Percentiles rank a stretch among this genome's conserved stretches.
phyloP scores from a whole-genome alignment of 2,329 filamentous ascomycete genomes.

The Ophiocordyceps camponoti-rufipedis region DNA sequence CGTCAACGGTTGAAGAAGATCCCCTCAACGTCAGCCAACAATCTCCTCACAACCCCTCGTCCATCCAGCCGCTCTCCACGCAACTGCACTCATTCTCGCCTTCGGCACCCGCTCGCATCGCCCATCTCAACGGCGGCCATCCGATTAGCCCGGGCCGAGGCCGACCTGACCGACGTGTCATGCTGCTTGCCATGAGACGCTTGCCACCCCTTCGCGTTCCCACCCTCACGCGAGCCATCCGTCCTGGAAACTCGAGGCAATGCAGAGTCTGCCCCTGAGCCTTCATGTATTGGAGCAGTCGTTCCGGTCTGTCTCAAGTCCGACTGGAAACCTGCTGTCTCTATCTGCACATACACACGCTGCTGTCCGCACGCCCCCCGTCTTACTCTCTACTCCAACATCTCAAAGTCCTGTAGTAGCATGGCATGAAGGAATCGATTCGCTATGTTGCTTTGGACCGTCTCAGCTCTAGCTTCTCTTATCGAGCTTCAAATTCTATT shows the following conservation, averaged over 20 bases:
- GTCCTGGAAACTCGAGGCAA: not conserved
- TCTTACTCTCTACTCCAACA: not conserved
- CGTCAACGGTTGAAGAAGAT: too few relatives aligned
- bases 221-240: not conserved
- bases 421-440: not conserved
- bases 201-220: not conserved
- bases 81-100: too few relatives aligned
- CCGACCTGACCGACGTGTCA: not conserved
- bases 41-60: too few relatives aligned
- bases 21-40: too few relatives aligned
- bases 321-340: conserved; percentile 1
- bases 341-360: not conserved
- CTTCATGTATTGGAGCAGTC: not conserved
- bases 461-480: too few relatives aligned
- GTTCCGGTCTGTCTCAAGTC: not conserved
- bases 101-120: too few relatives aligned
- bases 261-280: not conserved
- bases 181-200: not conserved
- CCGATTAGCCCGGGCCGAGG: not conserved
- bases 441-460: not conserved
- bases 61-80: too few relatives aligned
- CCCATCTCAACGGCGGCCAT: too few relatives aligned
- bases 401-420: not conserved
- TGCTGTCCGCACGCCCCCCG: not conserved
- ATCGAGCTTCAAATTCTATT: too few relatives aligned